Evolutionary conservation across 805 yeast genomes (phyloP).

Genomic region (Barnettozyma salicaria): DNA sequence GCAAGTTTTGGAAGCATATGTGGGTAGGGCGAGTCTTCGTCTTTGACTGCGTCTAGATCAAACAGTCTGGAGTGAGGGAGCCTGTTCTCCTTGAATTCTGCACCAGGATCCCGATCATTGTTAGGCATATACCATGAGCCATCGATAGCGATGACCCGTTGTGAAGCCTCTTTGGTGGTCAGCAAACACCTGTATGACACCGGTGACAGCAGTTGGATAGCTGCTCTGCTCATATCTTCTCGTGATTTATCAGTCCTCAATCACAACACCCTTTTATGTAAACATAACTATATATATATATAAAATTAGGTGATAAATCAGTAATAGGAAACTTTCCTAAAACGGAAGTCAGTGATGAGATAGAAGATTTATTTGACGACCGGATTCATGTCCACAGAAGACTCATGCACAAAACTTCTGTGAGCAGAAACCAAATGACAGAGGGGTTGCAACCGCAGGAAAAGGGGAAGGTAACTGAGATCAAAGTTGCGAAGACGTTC

Average conservation of each 20-base stretch:
- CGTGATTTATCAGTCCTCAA: neutral
- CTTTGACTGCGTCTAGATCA: slow-evolving; percentile 69
- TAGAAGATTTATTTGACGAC: no score
- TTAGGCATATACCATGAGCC: slow-evolving; percentile 93
- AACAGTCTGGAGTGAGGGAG: slow-evolving; percentile 64
- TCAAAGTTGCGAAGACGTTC: slow-evolving; percentile 29
- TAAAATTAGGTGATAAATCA: neutral
- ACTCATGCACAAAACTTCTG: no score
- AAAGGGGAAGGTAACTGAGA: no score
- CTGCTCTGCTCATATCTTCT: slow-evolving; percentile 20
- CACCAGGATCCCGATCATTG: slow-evolving; percentile 48
- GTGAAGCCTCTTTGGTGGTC: slow-evolving; percentile 13
- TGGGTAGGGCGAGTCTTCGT: slow-evolving; percentile 59
- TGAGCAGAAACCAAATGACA: no score
- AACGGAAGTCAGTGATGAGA: neutral
- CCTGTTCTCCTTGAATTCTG: slow-evolving; percentile 55
- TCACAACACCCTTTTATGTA: neutral
- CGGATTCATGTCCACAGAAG: no score
- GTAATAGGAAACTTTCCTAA: neutral
- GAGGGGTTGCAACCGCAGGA: no score
- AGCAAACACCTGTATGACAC: slow-evolving; percentile 21
- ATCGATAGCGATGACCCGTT: slow-evolving; percentile 59
- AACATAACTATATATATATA: neutral
- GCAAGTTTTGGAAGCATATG: slow-evolving; percentile 78
- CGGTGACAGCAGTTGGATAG: slow-evolving; percentile 23